These are phyloP conservation scores for Penstemon barbatus DNA, from an alignment of 257 asterid genomes.

Conservation along the genomic window DNA sequence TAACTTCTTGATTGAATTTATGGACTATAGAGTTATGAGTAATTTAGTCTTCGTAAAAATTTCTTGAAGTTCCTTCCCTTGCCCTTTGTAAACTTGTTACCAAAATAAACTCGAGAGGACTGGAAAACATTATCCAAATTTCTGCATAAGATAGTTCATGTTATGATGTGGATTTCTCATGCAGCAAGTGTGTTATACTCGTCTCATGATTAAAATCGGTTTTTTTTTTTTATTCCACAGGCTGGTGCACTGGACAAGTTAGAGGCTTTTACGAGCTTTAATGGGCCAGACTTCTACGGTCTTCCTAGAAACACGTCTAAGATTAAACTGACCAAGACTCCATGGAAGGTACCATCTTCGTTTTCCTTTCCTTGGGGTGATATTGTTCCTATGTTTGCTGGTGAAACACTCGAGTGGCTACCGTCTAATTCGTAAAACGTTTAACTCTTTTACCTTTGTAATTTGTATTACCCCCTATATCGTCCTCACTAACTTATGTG, in stretches of 20 bases:
- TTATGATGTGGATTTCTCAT: not conserved
- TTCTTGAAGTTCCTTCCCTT: not conserved
- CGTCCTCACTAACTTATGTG: not conserved
- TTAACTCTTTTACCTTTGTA: not conserved
- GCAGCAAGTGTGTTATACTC: not conserved
- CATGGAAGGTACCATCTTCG: constrained; percentile 79
- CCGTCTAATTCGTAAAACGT: constrained; percentile 39
- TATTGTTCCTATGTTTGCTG: constrained; percentile 87
- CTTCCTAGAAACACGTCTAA: constrained; percentile 73
- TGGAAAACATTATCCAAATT: not conserved
- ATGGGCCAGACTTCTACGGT: constrained; percentile 90
- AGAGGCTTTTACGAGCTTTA: constrained; percentile 90
- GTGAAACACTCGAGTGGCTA: constrained; percentile 78
- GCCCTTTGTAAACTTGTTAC: not conserved
- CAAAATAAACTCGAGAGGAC: not conserved
- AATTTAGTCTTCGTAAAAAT: not conserved
- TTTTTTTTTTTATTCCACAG: constrained; percentile 32
- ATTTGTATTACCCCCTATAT: not conserved
- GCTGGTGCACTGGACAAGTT: constrained; percentile 83
- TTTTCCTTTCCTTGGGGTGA: constrained; percentile 63
- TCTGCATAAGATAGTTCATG: not conserved
- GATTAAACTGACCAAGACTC: constrained; percentile 58
- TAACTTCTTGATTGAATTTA: not conserved
- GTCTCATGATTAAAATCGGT: not conserved
- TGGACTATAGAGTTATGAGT: not conserved